Evolutionary conservation across 768 basidiomycete genomes (phyloP).

Genomic region (Nidula microcarpa): DNA sequence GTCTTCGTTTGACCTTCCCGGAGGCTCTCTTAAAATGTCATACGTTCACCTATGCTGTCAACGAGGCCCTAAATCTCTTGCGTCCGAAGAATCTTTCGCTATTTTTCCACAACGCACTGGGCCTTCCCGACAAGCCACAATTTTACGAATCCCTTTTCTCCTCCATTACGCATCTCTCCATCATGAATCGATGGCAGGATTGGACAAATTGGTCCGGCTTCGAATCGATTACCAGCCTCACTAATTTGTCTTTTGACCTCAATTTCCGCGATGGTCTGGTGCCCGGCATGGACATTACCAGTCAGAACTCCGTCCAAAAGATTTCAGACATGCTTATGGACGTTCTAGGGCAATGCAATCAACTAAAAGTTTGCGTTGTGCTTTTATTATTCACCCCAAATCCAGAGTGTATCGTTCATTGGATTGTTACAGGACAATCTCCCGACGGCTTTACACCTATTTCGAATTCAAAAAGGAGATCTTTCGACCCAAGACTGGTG

Average conservation of each 20-base stretch:
- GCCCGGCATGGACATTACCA: background rate
- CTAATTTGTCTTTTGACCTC: slow-evolving; percentile 34
- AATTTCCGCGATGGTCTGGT: slow-evolving; percentile 16
- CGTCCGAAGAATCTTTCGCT: background rate
- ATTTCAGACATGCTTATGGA: background rate
- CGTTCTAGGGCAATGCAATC: background rate
- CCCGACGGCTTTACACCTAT: background rate
- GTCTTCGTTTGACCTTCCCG: background rate
- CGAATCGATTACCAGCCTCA: slow-evolving; percentile 22
- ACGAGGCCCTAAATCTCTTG: background rate
- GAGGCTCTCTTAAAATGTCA: background rate
- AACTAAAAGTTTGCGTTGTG: background rate
- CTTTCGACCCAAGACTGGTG: slow-evolving; percentile 30
- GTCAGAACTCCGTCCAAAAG: background rate
- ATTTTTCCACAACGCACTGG: background rate
- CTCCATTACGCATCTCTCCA: slow-evolving; percentile 31
- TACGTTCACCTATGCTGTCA: background rate
- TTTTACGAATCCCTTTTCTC: slow-evolving; percentile 28
- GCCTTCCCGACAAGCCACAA: slow-evolving; percentile 5
- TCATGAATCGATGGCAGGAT: slow-evolving; percentile 39
- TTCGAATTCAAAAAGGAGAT: background rate
- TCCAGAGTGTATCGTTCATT: background rate
- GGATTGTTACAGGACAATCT: background rate
- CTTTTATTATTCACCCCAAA: background rate
- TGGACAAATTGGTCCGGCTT: slow-evolving; percentile 35